Evolutionary conservation across 306 rosid species (phyloP).

Genomic region (Vigna radiata): DNA sequence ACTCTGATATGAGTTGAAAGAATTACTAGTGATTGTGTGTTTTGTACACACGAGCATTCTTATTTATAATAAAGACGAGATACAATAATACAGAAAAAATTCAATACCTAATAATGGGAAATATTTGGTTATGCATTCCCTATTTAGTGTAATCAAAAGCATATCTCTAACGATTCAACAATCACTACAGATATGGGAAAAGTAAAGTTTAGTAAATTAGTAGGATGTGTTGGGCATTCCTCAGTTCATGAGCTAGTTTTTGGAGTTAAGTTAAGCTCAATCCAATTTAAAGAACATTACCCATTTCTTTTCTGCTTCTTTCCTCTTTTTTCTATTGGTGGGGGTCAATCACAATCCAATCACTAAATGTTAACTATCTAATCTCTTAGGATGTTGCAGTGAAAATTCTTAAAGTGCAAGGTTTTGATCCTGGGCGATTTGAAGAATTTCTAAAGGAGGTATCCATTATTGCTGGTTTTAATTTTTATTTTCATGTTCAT

Average conservation of each 20-base stretch:
- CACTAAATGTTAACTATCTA: slow-evolving; percentile 39
- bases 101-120: too few species aligned
- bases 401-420: slow-evolving; percentile 90
- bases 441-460: slow-evolving; percentile 91
- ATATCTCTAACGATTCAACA: too few species aligned
- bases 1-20: too few species aligned
- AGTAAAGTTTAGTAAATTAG: too few species aligned
- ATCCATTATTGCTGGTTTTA: slow-evolving; percentile 17
- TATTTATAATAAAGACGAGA: too few species aligned
- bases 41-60: too few species aligned
- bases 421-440: slow-evolving; percentile 71
- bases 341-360: not conserved
- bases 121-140: too few species aligned
- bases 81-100: too few species aligned
- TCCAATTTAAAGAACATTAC: not conserved
- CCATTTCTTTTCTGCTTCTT: not conserved
- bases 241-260: not conserved
- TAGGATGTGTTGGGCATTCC: too few species aligned
- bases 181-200: too few species aligned
- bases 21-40: too few species aligned
- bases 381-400: slow-evolving; percentile 89
- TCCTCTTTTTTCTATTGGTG: not conserved
- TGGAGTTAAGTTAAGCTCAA: not conserved
- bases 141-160: too few species aligned
- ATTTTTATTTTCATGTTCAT: slow-evolving; percentile 3